phyloP scores from a whole-genome alignment of 495 filamentous ascomycete genomes.

The Astrothelium macrocarpum region DNA sequence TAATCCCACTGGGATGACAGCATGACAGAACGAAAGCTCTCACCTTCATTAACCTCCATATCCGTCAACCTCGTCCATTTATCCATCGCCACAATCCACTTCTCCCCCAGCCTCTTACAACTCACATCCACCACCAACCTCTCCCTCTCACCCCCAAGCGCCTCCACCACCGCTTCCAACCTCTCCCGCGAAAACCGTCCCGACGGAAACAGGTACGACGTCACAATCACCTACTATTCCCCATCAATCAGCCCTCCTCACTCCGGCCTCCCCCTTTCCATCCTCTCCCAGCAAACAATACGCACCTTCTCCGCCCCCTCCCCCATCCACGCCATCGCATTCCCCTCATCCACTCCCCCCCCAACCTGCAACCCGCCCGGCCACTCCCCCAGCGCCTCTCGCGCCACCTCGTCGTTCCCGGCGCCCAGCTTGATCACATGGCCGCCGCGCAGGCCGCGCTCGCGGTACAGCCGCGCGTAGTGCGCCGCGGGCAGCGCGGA shows the following conservation, averaged over 20 bases:
- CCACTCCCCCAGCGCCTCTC: constrained; percentile 68
- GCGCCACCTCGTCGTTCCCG: constrained; percentile 70
- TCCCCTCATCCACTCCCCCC: constrained; percentile 77
- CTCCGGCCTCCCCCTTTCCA: background rate
- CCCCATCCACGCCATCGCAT: constrained; percentile 78
- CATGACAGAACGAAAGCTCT: constrained; percentile 10
- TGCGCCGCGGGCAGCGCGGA: constrained; percentile 70
- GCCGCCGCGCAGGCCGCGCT: constrained; percentile 61
- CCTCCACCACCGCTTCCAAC: constrained; percentile 59
- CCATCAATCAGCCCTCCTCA: constrained; percentile 10
- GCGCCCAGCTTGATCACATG: constrained; percentile 96
- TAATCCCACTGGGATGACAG: background rate
- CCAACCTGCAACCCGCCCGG: constrained; percentile 72
- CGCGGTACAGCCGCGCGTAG: constrained; percentile 69
- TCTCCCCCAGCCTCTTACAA: constrained; percentile 61
- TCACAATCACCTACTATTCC: constrained; percentile 75
- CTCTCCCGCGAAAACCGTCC: constrained; percentile 66
- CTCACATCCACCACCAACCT: constrained; percentile 93
- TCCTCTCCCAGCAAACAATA: background rate
- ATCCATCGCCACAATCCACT: constrained; percentile 93
- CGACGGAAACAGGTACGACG: constrained; percentile 73
- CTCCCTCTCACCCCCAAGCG: constrained; percentile 59
- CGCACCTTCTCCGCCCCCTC: constrained; percentile 79
- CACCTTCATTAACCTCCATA: constrained; percentile 82
- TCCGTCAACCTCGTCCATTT: constrained; percentile 97